These are phyloP conservation scores for Punica granatum DNA, from an alignment of 345 rosid genomes.

Conservation along the genomic window DNA sequence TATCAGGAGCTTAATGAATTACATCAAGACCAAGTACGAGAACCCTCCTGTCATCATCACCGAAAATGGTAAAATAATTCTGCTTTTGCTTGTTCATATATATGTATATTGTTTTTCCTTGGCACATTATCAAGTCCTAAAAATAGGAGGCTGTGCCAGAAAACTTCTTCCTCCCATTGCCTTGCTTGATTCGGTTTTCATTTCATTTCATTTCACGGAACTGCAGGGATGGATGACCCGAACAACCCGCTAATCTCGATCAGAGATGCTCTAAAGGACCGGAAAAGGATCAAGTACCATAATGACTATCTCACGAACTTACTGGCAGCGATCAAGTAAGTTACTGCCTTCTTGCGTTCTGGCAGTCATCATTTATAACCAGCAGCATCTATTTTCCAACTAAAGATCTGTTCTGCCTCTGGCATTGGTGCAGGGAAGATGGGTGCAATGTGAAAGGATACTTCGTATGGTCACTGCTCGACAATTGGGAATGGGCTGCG, in stretches of 20 bases:
- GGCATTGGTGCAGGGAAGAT: conserved; percentile 53
- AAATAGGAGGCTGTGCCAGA: neutral
- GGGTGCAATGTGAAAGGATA: conserved; percentile 96
- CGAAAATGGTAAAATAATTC: conserved; percentile 61
- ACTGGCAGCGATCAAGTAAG: conserved; percentile 66
- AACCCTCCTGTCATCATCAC: conserved; percentile 54
- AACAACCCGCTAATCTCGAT: conserved; percentile 33
- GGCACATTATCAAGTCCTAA: neutral
- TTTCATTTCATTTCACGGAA: neutral
- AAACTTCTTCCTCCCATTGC: neutral
- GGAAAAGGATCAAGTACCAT: conserved; percentile 74
- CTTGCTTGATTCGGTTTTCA: neutral
- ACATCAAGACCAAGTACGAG: conserved; percentile 53
- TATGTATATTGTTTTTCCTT: no score
- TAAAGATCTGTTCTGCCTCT: neutral
- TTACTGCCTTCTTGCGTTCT: neutral
- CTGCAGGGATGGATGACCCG: conserved; percentile 90
- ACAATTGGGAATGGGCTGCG: conserved; percentile 95
- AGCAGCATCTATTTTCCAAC: neutral
- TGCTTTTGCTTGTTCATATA: no score
- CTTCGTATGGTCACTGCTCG: conserved; percentile 83
- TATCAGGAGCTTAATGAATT: conserved; percentile 62
- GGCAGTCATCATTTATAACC: neutral
- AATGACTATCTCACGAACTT: conserved; percentile 75
- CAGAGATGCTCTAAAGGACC: conserved; percentile 63